A percentile compares a stretch with the other conserved stretches of the same genome.
Conservation (phyloP, 768 basidiomycete genomes). For the Ramaria sp. region DNA sequence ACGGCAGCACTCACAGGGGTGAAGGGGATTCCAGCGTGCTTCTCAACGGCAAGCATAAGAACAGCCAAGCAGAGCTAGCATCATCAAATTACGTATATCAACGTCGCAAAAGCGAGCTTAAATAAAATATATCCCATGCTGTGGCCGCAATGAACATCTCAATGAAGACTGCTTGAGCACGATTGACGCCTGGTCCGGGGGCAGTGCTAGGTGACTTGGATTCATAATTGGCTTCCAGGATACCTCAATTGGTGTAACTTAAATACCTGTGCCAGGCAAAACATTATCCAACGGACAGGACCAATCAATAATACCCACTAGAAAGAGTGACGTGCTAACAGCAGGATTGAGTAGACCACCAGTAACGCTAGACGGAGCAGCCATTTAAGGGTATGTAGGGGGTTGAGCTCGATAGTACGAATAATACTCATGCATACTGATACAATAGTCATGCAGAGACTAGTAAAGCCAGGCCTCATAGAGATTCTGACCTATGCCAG, state of each 20-base stretch:
- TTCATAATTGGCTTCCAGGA: too few species aligned
- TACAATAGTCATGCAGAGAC: constrained; percentile 61
- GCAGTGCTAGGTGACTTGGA: constrained; percentile 28
- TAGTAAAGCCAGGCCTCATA: constrained; percentile 52
- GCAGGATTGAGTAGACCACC: constrained; percentile 61
- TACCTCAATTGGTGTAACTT: too few species aligned
- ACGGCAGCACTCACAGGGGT: constrained; percentile 38
- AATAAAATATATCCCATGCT: constrained; percentile 23
- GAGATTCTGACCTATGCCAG: constrained; percentile 20
- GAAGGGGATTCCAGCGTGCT: constrained; percentile 53
- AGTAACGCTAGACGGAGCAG: constrained; percentile 26
- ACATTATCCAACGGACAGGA: constrained; percentile 47
- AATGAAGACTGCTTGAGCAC: constrained; percentile 53
- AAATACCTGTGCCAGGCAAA: constrained; percentile 41
- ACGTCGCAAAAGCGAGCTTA: background rate
- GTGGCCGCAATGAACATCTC: constrained; percentile 60
- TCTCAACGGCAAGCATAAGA: constrained; percentile 64
- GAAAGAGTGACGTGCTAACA: constrained; percentile 46
- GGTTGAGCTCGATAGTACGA: too few species aligned
- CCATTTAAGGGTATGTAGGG: background rate
- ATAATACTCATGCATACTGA: constrained; percentile 8
- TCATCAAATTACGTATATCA: too few species aligned
- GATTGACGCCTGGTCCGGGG: constrained; percentile 35
- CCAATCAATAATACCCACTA: constrained; percentile 45
- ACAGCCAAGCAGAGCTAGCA: constrained; percentile 32